Evolutionary conservation across 371 early-diverging fungal species (phyloP), one percentile per base, ranked within the genome.

Genomic region (Basidiobolus meristosporus): DNA sequence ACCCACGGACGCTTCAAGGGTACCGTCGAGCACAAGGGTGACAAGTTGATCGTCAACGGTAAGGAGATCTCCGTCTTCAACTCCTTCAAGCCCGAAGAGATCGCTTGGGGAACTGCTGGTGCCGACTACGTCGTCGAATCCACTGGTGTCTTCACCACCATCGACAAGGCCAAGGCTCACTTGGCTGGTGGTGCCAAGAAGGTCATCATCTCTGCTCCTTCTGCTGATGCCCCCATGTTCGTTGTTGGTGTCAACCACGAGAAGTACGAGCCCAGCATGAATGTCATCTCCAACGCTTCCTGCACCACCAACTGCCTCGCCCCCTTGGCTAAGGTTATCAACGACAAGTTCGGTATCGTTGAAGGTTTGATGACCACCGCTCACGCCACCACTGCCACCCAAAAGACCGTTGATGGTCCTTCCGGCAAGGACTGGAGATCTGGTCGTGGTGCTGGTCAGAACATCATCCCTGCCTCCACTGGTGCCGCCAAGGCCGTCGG

Each of bases 291-390:
- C 48, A 99, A 98, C 71, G 99, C 99, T 38, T 95, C 96, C 38
- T 99, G 99, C 83, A 99, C 99, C 50, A 99, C 99, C 59, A 98
- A 98, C 82, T 98, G 99, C 68, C 65, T 99, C 36, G 99, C 99
- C 26, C 98, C 99, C 21, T 69, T 99, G 35, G 98, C 90, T 54
- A 98, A 98, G 73, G 83, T 98, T 45, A 70, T 98, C 54, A 55
- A 98, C 68, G 98, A 98, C n/a, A n/a, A n/a, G n/a, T n/a, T n/a
- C n/a, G n/a, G n/a, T n/a, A n/a, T n/a, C n/a, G n/a, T n/a, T n/a
- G n/a, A n/a, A 67, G 62, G 73, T 56, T 44, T 65, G 33, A 97
- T 98, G 98, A 92, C 92, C 44, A 98, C 99, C 33, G 86, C 92
- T 47, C 99, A 98, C 67, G 89, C 99, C 43, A 76, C 82, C 51